phyloP scores from a whole-genome alignment of 495 filamentous ascomycete genomes.

The Friedmanniomyces simplex region DNA sequence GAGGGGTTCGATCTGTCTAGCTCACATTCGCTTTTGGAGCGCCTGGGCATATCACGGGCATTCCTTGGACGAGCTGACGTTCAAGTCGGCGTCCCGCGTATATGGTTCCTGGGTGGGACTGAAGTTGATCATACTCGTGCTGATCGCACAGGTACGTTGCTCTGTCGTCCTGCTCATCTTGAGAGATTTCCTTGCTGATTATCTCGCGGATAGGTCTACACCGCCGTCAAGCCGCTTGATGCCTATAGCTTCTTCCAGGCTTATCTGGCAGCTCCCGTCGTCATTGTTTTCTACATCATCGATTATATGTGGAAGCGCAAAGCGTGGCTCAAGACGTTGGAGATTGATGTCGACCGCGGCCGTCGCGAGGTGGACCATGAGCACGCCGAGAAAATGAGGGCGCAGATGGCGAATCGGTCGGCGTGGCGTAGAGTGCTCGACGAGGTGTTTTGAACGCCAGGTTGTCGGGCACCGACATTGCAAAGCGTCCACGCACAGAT shows the following conservation, averaged over 20 bases:
- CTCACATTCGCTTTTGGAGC: conserved; percentile 64
- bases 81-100: conserved; percentile 52
- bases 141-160: conserved; percentile 50
- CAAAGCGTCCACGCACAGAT: no score
- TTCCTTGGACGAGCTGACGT: conserved; percentile 60
- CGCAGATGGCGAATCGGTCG: conserved; percentile 38
- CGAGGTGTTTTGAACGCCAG: conserved; percentile 35
- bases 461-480: neutral
- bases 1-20: conserved; percentile 60
- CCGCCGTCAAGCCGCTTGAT: conserved; percentile 38
- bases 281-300: conserved; percentile 44
- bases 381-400: conserved; percentile 39
- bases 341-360: conserved; percentile 57
- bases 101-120: conserved; percentile 60
- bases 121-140: conserved; percentile 47
- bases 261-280: conserved; percentile 51
- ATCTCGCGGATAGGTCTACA: conserved; percentile 36
- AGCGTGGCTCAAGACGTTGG: conserved; percentile 37
- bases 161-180: neutral
- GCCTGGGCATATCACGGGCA: conserved; percentile 56
- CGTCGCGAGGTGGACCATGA: conserved; percentile 50
- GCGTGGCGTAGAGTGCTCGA: conserved; percentile 31
- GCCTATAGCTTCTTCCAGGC: conserved; percentile 50
- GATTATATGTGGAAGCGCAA: conserved; percentile 53
- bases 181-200: neutral